Evolutionary conservation across 2,329 filamentous ascomycete species (phyloP), one percentile per base, ranked within the genome.

Genomic region (Stylonectria norvegica): DNA sequence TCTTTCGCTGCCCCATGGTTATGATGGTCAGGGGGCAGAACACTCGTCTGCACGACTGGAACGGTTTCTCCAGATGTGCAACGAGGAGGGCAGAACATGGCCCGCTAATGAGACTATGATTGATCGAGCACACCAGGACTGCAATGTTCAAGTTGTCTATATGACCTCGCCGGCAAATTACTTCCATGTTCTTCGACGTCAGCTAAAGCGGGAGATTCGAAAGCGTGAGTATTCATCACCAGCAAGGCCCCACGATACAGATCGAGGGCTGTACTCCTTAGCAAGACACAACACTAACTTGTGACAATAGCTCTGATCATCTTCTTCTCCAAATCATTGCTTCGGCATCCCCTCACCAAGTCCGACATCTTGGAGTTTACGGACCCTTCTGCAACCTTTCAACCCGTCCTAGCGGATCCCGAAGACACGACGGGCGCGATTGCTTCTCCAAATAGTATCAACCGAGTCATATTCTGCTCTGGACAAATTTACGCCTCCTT

Each of bases 201-300:
- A 97, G 71, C 94, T 97, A 81, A 89, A 95, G 77, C 81, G 93
- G 60, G 89, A 97, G 64, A 97, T 97, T 84, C 82, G 93, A 70
- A 98, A 97, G 76, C 93, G 87, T 91, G 76, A 79, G 86, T 76
- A 23, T 10, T 11, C 6, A 8, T 16, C 34, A 49, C 31, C 20
- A 15, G 8, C 33, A 9, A n/a, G n/a, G n/a, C n/a, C n/a, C n/a
- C n/a, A n/a, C n/a, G n/a, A n/a, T n/a, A n/a, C n/a, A n/a, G n/a
- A n/a, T n/a, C n/a, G n/a, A n/a, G n/a, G n/a, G n/a, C n/a, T n/a
- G n/a, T n/a, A n/a, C n/a, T n/a, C n/a, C n/a, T n/a, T n/a, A n/a
- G n/a, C n/a, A n/a, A n/a, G n/a, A n/a, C n/a, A n/a, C 32, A 31
- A 4, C 5, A n/a, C 12, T 22, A 15, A 23, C 30, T 40, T 25